Evolutionary conservation across 2,329 filamentous ascomycete genomes (phyloP), one percentile per base, ranked within the genome.

Genomic region (Penicillium italicum): DNA sequence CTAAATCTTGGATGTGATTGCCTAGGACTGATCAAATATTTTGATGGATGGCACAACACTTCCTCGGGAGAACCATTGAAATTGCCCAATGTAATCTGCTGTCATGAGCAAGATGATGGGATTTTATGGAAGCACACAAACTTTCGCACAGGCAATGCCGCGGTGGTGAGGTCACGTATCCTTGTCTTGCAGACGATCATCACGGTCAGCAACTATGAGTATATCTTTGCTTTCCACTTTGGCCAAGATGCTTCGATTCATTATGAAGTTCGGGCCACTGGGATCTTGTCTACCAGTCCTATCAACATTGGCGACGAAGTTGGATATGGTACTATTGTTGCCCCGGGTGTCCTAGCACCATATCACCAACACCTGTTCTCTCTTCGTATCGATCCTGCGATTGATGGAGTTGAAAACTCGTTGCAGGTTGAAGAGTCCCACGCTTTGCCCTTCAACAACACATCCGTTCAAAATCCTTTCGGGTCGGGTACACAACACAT

Each of bases 391-490:
- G 76, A 79, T 50, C 74, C 76, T 5, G 69, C 72, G 1, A 65
- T 78, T 12, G 76, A 75, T 43, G 75, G 76, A 4, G 60, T 67
- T 20, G 50, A 62, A 3, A 83, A 83, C 66, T 72, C 76, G 1
- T 67, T 83, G 18, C 72, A 79, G 38, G 76, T 85, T 60, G 77
- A 81, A 47, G 82, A 84, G 62, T 80, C 80, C 0, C 76, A 81
- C 57, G 64, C 85, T 0, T 81, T 87, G 77, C 81, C 83, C 2
- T 71, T 83, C 22, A 71, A 77, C 31, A 66, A 73, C 14, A 65
- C 65, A 6, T 64, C 62, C 3, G 41, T 60, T 14, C 56, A 61
- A 66, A 85, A 85, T 63, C 81, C 80, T 1, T 76, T 79, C 59
- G 77, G 77, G 69, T 77, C n/a, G 78, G 77, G 1, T 84, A 82